Percentiles rank a stretch among this genome's conserved stretches.
Conservation (phyloP, 108 stramenopile species). For the Nitzschia putrida region DNA sequence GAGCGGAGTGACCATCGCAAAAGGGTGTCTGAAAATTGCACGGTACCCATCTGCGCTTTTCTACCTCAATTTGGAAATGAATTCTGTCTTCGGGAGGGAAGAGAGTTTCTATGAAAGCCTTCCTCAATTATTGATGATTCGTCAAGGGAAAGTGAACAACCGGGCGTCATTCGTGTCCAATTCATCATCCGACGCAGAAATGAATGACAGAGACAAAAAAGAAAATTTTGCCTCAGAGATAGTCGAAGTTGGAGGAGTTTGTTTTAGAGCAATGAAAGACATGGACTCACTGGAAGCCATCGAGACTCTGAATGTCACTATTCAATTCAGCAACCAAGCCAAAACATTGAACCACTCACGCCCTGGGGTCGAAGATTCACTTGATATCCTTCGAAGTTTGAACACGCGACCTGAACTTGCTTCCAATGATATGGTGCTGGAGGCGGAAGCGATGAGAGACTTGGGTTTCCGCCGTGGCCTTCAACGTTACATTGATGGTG, state of each 20-base stretch:
- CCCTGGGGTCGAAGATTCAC: background rate
- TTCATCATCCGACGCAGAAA: background rate
- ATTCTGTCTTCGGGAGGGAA: slow-evolving; percentile 26
- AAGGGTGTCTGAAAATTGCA: slow-evolving; percentile 57
- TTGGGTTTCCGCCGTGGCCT: slow-evolving; percentile 17
- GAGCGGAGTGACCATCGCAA: slow-evolving; percentile 61
- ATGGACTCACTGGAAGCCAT: slow-evolving; percentile 55
- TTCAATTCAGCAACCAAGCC: slow-evolving; percentile 47
- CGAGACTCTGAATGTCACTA: slow-evolving; percentile 44
- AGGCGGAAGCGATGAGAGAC: slow-evolving; percentile 15
- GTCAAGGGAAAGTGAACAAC: no score
- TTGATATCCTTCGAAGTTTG: slow-evolving; percentile 18
- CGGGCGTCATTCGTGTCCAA: no score
- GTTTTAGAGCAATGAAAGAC: slow-evolving; percentile 51
- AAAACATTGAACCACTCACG: background rate
- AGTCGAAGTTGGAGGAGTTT: slow-evolving; percentile 11
- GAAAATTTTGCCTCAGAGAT: background rate
- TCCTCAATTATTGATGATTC: no score
- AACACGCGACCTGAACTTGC: background rate
- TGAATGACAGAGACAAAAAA: background rate
- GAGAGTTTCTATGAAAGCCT: background rate
- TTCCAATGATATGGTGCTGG: no score
- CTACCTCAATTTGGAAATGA: slow-evolving; percentile 58
- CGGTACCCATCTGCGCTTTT: slow-evolving; percentile 66
- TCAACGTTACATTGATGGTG: slow-evolving; percentile 26